These are phyloP conservation scores for Athelia psychrophila DNA, from an alignment of 1,284 basidiomycete species.

Conservation along the genomic window DNA sequence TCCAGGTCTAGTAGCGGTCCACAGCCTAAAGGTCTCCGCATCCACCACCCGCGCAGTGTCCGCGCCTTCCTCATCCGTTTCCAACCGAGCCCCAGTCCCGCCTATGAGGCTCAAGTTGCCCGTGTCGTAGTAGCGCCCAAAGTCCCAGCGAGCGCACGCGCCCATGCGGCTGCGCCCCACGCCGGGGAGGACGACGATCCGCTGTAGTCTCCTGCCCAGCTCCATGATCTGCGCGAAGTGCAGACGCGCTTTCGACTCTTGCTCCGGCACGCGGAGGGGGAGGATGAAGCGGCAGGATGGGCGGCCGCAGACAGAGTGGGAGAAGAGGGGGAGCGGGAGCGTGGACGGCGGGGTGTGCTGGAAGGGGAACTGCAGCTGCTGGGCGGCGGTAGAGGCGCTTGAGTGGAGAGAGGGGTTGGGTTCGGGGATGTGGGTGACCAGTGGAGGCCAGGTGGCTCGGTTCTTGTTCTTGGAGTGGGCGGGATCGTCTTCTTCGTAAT, in stretches of 20 bases:
- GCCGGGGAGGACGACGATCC: conserved; percentile 51
- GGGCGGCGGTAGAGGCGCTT: not conserved
- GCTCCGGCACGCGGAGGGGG: conserved; percentile 43
- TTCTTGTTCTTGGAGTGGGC: conserved; percentile 6
- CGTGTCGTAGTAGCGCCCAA: conserved; percentile 43
- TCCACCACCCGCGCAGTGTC: conserved; percentile 5
- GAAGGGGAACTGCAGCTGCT: not conserved
- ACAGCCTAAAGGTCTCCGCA: conserved; percentile 18
- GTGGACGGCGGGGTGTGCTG: conserved; percentile 4
- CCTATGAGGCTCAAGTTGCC: conserved; percentile 17
- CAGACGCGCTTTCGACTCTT: conserved; percentile 46
- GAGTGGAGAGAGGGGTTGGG: conserved; percentile 2
- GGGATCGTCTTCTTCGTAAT: conserved; percentile 12
- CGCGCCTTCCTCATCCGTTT: conserved; percentile 2
- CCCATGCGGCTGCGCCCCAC: conserved; percentile 48
- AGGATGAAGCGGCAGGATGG: conserved; percentile 41
- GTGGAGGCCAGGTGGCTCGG: conserved; percentile 27
- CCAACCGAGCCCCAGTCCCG: too few species aligned
- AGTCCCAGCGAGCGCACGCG: conserved; percentile 40
- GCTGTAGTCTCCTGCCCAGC: conserved; percentile 39
- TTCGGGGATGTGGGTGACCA: conserved; percentile 31
- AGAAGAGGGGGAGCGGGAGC: conserved; percentile 11
- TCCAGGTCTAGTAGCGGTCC: conserved; percentile 25
- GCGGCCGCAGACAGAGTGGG: conserved; percentile 15
- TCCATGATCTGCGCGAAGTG: conserved; percentile 42